These are phyloP conservation scores for Chaetomium sp. DNA, from an alignment of 2,329 filamentous ascomycete genomes.

Conservation along the genomic window DNA sequence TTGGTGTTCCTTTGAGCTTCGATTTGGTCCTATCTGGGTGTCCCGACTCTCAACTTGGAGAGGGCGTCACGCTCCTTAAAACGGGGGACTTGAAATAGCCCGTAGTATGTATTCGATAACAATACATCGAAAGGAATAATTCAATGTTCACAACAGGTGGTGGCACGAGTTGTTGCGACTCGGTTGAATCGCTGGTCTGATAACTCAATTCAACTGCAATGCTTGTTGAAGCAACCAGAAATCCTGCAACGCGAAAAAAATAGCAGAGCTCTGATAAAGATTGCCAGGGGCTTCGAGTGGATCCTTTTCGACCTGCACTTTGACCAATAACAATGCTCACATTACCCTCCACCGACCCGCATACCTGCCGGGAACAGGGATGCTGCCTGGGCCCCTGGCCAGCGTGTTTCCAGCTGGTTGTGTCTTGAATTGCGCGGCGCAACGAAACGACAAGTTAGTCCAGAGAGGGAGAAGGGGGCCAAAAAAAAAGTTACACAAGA, in stretches of 20 bases:
- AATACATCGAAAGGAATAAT: no score
- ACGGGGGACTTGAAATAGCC: no score
- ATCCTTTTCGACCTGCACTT: neutral
- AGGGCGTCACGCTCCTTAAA: no score
- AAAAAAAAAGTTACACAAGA: neutral
- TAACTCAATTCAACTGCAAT: no score
- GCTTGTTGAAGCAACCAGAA: neutral
- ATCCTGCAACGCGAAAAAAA: neutral
- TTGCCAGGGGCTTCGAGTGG: neutral
- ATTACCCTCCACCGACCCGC: neutral
- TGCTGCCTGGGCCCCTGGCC: constrained; percentile 5
- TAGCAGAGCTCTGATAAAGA: neutral
- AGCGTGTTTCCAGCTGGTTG: neutral
- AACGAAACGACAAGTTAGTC: neutral
- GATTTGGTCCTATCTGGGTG: no score
- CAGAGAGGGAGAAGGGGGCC: no score
- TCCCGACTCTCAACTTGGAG: no score
- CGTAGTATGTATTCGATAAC: no score
- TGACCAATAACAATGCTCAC: constrained; percentile 3
- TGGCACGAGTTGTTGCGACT: no score
- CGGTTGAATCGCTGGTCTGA: no score
- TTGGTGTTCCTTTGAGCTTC: no score
- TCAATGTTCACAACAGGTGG: no score
- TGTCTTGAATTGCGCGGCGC: constrained; percentile 7
- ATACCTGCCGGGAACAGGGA: constrained; percentile 8